Evolutionary conservation across 2,329 filamentous ascomycete genomes (phyloP), one percentile per base, ranked within the genome.

Genomic region (Moelleriella libera): DNA sequence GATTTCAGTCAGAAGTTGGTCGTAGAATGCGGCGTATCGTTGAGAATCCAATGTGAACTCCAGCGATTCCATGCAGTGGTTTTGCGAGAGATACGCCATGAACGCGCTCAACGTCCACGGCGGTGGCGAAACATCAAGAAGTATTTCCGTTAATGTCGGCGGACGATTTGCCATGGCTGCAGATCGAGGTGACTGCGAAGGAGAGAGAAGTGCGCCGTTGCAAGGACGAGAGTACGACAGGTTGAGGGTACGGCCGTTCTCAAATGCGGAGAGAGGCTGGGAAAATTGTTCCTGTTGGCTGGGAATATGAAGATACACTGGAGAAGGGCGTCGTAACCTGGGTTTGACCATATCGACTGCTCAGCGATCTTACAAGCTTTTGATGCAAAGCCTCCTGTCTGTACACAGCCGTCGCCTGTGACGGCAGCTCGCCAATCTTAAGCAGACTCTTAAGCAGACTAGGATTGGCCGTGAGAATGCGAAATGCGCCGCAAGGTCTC

Each of bases 41-140:
- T 88, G 85, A 28, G 90, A 85, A 62, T 96, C 92, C 74, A 96
- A 83, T 41, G 89, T 95, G 64, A 98, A 98, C 61, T 97, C 92
- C 40, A 98, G 72, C 1, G 89, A 96, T 65, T 98, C 92, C 53
- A 97, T 71, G 61, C 92, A 98, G 66, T 97, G 90, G 59, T 97
- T 97, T 60, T 94, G 89, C 1, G 90, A 96, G 4, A 97, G 75
- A 59, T 94, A 97, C 48, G 89, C 89, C 80, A 92, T 97, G 65
- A 97, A 97, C 32, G 90, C 90, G 50, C 80, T 82, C 7, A 96
- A 72, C 0, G 89, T 95, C 76, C 88, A 97, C 55, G 92, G 92
- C 41, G 88, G 82, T 7, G 86, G 81, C 37, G 92, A 86, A 43
- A 78, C 79, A 66, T 96, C 92, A 53, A 85, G 78, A 43, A 98